Conservation (phyloP, 305 asterid genomes). For the Fraxinus latifolia region DNA sequence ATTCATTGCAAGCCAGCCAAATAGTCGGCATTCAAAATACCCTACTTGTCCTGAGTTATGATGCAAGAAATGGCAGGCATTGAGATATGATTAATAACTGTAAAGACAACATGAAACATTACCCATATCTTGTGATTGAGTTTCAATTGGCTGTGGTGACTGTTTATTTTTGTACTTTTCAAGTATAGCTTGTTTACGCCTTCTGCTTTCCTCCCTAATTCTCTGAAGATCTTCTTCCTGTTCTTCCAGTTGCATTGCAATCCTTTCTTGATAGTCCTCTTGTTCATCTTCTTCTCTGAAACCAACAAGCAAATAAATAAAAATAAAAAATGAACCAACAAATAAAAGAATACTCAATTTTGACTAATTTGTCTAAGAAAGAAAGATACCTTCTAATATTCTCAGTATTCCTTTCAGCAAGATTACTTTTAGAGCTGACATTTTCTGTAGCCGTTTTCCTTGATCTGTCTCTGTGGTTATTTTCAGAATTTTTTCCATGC, state of each 20-base stretch:
- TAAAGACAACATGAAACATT: constrained; percentile 6
- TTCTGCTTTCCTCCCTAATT: constrained; percentile 95
- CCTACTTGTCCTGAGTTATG: not conserved
- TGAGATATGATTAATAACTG: not conserved
- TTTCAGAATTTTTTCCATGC: constrained; percentile 51
- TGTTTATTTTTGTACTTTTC: constrained; percentile 66
- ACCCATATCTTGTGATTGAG: constrained; percentile 37
- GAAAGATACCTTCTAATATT: constrained; percentile 49
- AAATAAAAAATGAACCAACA: not conserved
- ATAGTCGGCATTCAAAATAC: not conserved
- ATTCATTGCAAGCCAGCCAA: constrained; percentile 4
- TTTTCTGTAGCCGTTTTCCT: constrained; percentile 37
- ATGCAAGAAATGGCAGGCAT: not conserved
- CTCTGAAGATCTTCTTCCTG: constrained; percentile 89
- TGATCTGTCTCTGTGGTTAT: constrained; percentile 37
- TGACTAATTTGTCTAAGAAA: constrained; percentile 16
- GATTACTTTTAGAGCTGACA: constrained; percentile 30
- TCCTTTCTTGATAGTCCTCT: constrained; percentile 76
- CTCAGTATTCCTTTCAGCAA: constrained; percentile 29
- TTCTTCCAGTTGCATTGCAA: constrained; percentile 69
- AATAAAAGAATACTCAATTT: not conserved
- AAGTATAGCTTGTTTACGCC: constrained; percentile 81
- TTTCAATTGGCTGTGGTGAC: constrained; percentile 33
- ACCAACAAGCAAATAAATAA: not conserved
- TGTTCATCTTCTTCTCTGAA: constrained; percentile 65